Evolutionary conservation across 2,329 filamentous ascomycete species (phyloP), one percentile per base, ranked within the genome.

Genomic region (Sporothrix globosa): DNA sequence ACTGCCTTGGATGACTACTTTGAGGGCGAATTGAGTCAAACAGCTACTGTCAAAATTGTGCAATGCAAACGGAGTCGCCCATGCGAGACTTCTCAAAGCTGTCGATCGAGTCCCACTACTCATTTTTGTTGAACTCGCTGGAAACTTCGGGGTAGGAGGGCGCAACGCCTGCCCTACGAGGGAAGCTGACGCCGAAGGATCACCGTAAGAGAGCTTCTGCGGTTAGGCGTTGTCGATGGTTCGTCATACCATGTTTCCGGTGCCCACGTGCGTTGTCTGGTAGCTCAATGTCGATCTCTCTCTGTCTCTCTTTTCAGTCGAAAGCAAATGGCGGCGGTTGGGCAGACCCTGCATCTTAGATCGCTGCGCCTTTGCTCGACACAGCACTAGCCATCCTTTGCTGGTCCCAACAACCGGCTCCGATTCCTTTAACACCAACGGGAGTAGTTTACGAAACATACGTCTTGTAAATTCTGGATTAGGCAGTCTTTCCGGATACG

Each of bases 111-210:
- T 1, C 46, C 5, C 7, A 34, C 11, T 56, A 9, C 21, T 60
- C 6, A 4, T 24, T 60, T 61, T 39, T 24, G n/a, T 21, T 14
- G 10, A 34, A 0, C 5, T 27, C n/a, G n/a, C 58, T 63, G 41
- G 34, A 44, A 44, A 17, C 2, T 44, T 44, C 11, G 41, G 41
- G 0, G 41, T 10, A 44, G 24, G 56, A 7, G 21, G 46, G 46
- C 58, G 39, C 13, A 63, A 46, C 39, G 39, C 58, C 58, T 63
- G 39, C 58, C 58, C 58, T 63, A 63, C 58, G 58, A 63, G 58
- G 58, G 44, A 63, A 24, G 24, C 10, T n/a, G 41, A 27, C 24
- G 58, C 58, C 21, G 21, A 27, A 14, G 58, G 39, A 63, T 27
- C 58, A 27, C n/a, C 4, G 21, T 14, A 46, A 13, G 39, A 19